Evolutionary conservation across 352 stramenopile species (phyloP), one percentile per base, ranked within the genome.

Genomic region (Phytophthora agathidicida): DNA sequence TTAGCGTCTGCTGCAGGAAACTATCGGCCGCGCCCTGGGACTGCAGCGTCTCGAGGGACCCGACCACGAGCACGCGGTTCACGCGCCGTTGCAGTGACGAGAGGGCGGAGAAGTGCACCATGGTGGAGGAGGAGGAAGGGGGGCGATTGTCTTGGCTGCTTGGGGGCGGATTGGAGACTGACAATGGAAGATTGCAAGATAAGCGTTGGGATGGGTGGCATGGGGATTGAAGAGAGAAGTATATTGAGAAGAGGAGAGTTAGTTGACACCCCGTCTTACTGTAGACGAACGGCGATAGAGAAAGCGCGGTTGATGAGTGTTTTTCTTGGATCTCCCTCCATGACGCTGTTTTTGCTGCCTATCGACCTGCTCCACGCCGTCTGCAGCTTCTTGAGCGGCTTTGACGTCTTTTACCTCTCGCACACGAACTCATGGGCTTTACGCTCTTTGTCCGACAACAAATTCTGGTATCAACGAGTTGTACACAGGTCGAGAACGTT

Each of bases 51-150:
- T 87, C 71, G 33, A 68, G 9, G 17, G 73, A 82, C 17, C 73
- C 77, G 31, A 87, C 72, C 17, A 81, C 73, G 1, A 87, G 61
- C 44, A 87, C 71, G 59, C 74, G 73, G 63, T 84, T 84, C 30
- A 84, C 74, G 60, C 68, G 63, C 51, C 61, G 46, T 9, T 49
- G 38, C 10, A 71, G 57, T 14, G 60, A 41, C 3, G 49, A 47
- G n/a, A 71, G 45, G 10, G 68, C 36, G 14, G 42, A 24, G 44
- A 75, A 82, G 45, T 64, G 59, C 44, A 82, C 68, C 75, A 85
- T 85, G 17, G 19, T 28, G 16, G 3, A 39, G 16, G 6, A 3
- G 11, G 4, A 28, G 42, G n/a, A 16, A 17, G 32, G 13, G 4
- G 9, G 31, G n/a, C n/a, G n/a, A n/a, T n/a, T 44, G 14, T 33